Conservation (phyloP, 108 stramenopile genomes). For the Nitzschia palea region DNA sequence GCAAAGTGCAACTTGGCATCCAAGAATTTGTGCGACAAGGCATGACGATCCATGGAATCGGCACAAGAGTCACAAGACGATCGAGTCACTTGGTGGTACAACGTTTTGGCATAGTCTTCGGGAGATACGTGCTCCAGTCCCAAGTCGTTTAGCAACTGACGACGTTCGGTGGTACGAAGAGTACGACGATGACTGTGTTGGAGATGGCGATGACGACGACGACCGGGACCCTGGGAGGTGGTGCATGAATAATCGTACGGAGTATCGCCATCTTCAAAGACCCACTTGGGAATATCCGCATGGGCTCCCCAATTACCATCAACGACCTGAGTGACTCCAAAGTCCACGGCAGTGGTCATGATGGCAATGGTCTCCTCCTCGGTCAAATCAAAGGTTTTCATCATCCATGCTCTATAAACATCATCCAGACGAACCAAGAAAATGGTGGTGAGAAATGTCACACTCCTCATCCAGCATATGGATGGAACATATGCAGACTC, state of each 20-base stretch:
- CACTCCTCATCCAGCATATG: too few relatives aligned
- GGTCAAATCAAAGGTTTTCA: slow-evolving; percentile 28
- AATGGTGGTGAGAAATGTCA: too few relatives aligned
- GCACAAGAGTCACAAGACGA: not conserved
- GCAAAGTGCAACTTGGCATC: slow-evolving; percentile 24
- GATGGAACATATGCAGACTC: too few relatives aligned
- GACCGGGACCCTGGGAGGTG: slow-evolving; percentile 20
- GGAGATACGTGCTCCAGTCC: not conserved
- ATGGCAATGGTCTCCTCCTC: slow-evolving; percentile 38
- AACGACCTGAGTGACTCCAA: slow-evolving; percentile 34
- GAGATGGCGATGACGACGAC: slow-evolving; percentile 12
- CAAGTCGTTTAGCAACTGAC: slow-evolving; percentile 8
- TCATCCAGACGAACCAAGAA: too few relatives aligned
- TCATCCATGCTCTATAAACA: slow-evolving; percentile 35
- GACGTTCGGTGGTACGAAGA: not conserved
- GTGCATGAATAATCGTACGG: slow-evolving; percentile 36
- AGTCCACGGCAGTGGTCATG: slow-evolving; percentile 36
- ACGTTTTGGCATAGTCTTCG: slow-evolving; percentile 4
- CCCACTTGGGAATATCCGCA: slow-evolving; percentile 33
- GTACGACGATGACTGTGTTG: not conserved
- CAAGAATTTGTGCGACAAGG: slow-evolving; percentile 4
- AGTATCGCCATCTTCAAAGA: slow-evolving; percentile 23
- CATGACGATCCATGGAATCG: not conserved
- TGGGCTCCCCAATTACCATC: slow-evolving; percentile 38
- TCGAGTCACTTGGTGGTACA: slow-evolving; percentile 10